Conservation (phyloP, 2,329 filamentous ascomycete species). For the Penicillium sp. region DNA sequence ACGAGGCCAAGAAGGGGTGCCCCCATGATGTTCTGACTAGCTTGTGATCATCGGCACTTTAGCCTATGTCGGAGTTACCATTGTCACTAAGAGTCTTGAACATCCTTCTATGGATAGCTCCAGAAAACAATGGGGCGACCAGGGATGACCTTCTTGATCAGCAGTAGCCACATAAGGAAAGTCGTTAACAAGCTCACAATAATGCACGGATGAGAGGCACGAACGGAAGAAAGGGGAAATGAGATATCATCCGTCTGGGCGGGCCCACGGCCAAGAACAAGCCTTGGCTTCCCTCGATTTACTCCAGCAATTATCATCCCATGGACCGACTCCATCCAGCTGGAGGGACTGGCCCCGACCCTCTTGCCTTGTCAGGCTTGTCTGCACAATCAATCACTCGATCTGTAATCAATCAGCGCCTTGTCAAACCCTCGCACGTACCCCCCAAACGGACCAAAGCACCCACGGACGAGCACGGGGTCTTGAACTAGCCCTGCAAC, state of each 20-base stretch:
- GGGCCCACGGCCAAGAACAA: not conserved
- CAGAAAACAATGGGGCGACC: not conserved
- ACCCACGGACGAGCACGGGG: not conserved
- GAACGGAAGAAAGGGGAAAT: not conserved
- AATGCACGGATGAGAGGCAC: not conserved
- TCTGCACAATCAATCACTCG: not conserved
- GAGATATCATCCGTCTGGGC: not conserved
- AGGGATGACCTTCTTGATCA: not conserved
- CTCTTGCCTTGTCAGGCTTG: not conserved
- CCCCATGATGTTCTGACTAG: too few relatives aligned
- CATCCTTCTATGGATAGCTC: not conserved
- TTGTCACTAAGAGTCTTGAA: not conserved
- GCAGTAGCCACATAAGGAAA: not conserved
- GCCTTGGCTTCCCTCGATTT: not conserved
- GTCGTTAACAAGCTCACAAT: not conserved
- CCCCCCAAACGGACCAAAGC: not conserved
- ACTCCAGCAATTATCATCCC: not conserved
- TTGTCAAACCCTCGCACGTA: not conserved
- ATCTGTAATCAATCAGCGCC: not conserved
- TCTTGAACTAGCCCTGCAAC: not conserved
- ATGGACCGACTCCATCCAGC: not conserved
- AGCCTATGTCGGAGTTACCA: not conserved
- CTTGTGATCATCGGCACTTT: not conserved
- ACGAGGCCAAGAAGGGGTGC: not conserved
- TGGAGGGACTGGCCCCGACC: not conserved